Evolutionary conservation across 768 basidiomycete species (phyloP).

Genomic region (Rubroboletus pulcherrimus): DNA sequence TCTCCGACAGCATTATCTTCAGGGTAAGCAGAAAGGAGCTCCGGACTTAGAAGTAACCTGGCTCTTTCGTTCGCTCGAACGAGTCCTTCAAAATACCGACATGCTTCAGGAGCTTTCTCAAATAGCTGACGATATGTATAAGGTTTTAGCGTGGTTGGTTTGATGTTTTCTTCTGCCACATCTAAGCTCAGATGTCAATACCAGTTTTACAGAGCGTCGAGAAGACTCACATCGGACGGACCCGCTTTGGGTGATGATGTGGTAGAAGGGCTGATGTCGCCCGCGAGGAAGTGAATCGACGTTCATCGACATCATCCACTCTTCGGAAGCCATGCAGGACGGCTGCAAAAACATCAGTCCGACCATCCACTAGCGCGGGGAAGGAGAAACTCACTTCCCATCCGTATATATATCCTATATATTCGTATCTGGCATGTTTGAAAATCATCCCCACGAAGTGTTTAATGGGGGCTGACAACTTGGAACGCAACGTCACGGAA

Average conservation of each 20-base stretch:
- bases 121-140: conserved; percentile 24
- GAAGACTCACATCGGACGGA: conserved; percentile 35
- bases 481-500: conserved; percentile 27
- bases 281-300: conserved; percentile 39
- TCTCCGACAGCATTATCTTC: conserved; percentile 42
- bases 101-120: conserved; percentile 22
- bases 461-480: conserved; percentile 24
- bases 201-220: neutral
- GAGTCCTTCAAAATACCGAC: conserved; percentile 38
- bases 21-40: conserved; percentile 41
- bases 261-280: conserved; percentile 50
- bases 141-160: conserved; percentile 18
- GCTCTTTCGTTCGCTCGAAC: conserved; percentile 26
- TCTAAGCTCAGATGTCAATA: conserved; percentile 19
- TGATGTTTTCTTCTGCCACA: conserved; percentile 37
- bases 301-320: conserved; percentile 43
- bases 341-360: conserved; percentile 14
- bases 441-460: conserved; percentile 52
- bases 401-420: conserved; percentile 43
- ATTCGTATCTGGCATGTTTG: conserved; percentile 36
- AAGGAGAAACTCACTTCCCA: conserved; percentile 42
- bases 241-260: conserved; percentile 33
- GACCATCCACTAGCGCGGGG: neutral
- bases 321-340: conserved; percentile 38
- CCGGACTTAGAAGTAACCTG: conserved; percentile 40